These are phyloP conservation scores for Centaurea solstitialis DNA, from an alignment of 129 eudicot species.

Conservation along the genomic window DNA sequence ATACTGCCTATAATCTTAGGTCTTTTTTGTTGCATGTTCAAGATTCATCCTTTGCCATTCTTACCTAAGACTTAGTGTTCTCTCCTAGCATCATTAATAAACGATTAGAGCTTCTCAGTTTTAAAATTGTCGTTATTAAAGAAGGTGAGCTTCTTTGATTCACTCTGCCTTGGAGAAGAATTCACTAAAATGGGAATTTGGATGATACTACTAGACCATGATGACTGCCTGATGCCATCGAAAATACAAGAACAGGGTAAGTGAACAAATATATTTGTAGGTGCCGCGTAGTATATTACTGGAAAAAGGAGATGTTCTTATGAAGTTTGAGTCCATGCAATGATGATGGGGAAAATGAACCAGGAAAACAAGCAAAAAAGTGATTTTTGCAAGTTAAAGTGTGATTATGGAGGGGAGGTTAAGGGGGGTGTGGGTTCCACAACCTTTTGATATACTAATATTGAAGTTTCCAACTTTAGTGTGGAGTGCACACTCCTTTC, in stretches of 20 bases:
- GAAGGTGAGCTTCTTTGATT: conserved; percentile 1
- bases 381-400: background rate
- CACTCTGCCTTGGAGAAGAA: background rate
- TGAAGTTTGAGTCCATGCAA: background rate
- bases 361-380: background rate
- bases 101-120: background rate
- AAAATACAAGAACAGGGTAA: background rate
- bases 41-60: background rate
- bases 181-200: background rate
- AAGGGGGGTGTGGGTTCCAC: background rate
- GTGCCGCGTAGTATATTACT: background rate
- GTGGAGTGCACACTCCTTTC: conserved; percentile 30
- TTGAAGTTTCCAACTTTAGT: conserved; percentile 12
- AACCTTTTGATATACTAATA: conserved; percentile 4
- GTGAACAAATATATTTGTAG: background rate
- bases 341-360: background rate
- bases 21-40: background rate
- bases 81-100: background rate
- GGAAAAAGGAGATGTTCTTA: background rate
- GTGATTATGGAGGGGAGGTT: background rate
- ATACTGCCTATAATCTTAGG: background rate
- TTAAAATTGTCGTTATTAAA: background rate
- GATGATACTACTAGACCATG: background rate
- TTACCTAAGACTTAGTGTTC: background rate
- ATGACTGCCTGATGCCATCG: background rate